Percentiles rank a stretch among this genome's conserved stretches.
Evolutionary conservation across 805 yeast species (phyloP).

Genomic region (Spathaspora sp.): DNA sequence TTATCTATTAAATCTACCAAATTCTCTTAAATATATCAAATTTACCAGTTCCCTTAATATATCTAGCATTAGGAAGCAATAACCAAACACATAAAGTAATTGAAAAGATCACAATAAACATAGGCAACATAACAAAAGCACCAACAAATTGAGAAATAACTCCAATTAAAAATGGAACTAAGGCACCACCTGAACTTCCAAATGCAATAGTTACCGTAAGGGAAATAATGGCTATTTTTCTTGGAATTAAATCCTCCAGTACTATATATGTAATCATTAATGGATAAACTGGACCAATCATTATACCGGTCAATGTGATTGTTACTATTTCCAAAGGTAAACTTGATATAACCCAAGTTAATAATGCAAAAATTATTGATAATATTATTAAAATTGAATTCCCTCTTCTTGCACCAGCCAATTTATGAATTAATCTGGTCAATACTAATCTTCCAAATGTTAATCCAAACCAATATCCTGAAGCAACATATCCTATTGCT

Average conservation of each 20-base stretch:
- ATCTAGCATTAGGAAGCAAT: slow-evolving; percentile 29
- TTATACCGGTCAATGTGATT: slow-evolving; percentile 51
- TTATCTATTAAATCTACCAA: background rate
- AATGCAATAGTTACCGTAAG: slow-evolving; percentile 52
- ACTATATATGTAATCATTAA: slow-evolving; percentile 44
- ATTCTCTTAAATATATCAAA: slow-evolving; percentile 1
- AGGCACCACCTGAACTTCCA: slow-evolving; percentile 56
- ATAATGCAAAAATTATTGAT: slow-evolving; percentile 32
- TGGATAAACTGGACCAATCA: slow-evolving; percentile 65
- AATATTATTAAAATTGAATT: slow-evolving; percentile 29
- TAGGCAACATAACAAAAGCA: slow-evolving; percentile 48
- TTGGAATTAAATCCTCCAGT: slow-evolving; percentile 43
- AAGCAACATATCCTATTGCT: slow-evolving; percentile 53
- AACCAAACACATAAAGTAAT: slow-evolving; percentile 39
- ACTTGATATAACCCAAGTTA: slow-evolving; percentile 48
- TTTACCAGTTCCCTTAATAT: background rate
- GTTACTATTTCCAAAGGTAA: slow-evolving; percentile 44
- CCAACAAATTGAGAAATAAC: slow-evolving; percentile 43
- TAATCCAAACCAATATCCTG: slow-evolving; percentile 72
- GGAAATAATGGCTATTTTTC: slow-evolving; percentile 49
- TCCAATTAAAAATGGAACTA: slow-evolving; percentile 54
- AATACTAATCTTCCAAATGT: slow-evolving; percentile 59
- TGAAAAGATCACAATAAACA: slow-evolving; percentile 35
- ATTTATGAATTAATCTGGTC: slow-evolving; percentile 34
- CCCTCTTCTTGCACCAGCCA: slow-evolving; percentile 43